These are phyloP conservation scores for Penicillium crustosum DNA, from an alignment of 2,329 filamentous ascomycete species.

Conservation along the genomic window DNA sequence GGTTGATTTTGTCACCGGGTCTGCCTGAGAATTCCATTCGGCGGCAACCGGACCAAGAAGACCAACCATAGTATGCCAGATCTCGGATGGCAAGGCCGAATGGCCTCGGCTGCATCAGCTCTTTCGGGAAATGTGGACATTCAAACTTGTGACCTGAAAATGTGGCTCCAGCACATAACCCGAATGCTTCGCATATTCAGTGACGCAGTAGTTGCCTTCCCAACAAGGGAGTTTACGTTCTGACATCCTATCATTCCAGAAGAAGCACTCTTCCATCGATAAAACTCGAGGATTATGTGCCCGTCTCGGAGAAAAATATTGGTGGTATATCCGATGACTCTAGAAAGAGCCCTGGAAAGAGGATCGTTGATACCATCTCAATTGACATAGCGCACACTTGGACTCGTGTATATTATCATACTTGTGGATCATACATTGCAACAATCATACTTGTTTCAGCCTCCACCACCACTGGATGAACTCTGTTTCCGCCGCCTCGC, in stretches of 20 bases:
- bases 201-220: background rate
- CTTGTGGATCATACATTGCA: background rate
- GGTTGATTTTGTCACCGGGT: conserved; percentile 43
- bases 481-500: conserved; percentile 11
- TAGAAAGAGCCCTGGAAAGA: background rate
- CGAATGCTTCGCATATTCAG: background rate
- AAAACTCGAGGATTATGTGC: background rate
- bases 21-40: conserved; percentile 4
- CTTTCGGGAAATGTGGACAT: background rate
- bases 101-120: no score
- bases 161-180: background rate
- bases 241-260: background rate
- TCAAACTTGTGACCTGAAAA: background rate
- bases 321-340: background rate
- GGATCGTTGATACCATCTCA: background rate
- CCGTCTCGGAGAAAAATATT: background rate
- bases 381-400: background rate
- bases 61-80: background rate
- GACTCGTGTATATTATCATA: conserved; percentile 1
- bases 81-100: background rate
- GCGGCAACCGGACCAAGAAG: background rate
- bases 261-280: background rate
- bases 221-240: background rate
- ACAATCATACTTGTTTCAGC: conserved; percentile 3
- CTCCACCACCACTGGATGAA: conserved; percentile 13